Evolutionary conservation across 1,284 basidiomycete genomes (phyloP).

Genomic region (Trichosporon sp.): DNA sequence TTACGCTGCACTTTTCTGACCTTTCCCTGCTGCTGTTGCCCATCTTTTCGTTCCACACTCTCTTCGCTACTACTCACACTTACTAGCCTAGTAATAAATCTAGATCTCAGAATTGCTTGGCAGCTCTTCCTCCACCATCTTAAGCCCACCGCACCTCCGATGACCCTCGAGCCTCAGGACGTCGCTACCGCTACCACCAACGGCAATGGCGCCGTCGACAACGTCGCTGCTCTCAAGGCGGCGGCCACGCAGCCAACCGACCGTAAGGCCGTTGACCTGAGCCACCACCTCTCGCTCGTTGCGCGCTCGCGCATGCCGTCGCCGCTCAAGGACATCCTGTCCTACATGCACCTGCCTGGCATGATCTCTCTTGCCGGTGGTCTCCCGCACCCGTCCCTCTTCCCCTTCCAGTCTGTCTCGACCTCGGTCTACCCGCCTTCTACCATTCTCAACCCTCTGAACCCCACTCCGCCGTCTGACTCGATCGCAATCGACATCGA

Average conservation of each 20-base stretch:
- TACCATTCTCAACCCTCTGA: constrained; percentile 50
- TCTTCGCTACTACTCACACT: neutral
- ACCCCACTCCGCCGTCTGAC: constrained; percentile 46
- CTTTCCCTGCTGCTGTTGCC: neutral
- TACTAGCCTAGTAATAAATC: neutral
- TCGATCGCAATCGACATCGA: constrained; percentile 58
- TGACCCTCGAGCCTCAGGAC: neutral
- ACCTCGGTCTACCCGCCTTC: constrained; percentile 27
- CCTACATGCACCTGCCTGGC: constrained; percentile 25
- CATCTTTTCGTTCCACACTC: neutral
- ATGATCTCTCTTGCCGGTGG: constrained; percentile 38
- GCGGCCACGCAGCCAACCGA: neutral
- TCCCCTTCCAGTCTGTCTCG: constrained; percentile 40
- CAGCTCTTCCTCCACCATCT: neutral
- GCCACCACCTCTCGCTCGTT: constrained; percentile 57
- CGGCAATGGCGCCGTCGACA: neutral
- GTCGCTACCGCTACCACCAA: neutral
- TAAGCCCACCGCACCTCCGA: neutral
- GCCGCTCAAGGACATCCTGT: constrained; percentile 57
- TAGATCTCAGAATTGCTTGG: neutral
- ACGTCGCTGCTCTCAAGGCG: neutral
- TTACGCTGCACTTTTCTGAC: neutral
- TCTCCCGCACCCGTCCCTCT: constrained; percentile 43
- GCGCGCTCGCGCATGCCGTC: constrained; percentile 55
- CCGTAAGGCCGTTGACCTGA: constrained; percentile 53